phyloP scores from a whole-genome alignment of 345 rosid species.

The Mangifera indica region DNA sequence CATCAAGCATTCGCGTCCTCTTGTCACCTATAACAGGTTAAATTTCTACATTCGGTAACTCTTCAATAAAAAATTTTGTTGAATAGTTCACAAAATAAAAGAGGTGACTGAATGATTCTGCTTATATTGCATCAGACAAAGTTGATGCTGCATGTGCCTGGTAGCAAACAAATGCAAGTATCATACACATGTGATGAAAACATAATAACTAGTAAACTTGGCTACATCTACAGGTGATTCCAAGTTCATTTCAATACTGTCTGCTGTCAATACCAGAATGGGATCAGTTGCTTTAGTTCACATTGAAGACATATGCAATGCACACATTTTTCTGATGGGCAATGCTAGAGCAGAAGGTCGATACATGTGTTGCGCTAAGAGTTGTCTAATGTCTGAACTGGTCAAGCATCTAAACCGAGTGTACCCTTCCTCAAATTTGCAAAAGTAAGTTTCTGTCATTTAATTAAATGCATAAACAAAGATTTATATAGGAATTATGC shows the following conservation, averaged over 20 bases:
- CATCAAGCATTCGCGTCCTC: constrained; percentile 75
- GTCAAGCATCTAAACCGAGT: constrained; percentile 35
- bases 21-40: constrained; percentile 73
- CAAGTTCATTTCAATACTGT: constrained; percentile 49
- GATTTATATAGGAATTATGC: not conserved
- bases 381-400: constrained; percentile 45
- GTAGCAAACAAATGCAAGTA: not conserved
- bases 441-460: constrained; percentile 26
- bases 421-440: constrained; percentile 28
- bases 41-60: not conserved
- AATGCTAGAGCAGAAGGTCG: constrained; percentile 50
- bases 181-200: not conserved
- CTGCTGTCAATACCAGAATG: constrained; percentile 70
- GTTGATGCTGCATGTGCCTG: not conserved
- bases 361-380: constrained; percentile 57
- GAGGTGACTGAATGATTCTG: not conserved
- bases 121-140: not conserved
- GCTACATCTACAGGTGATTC: constrained; percentile 47
- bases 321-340: constrained; percentile 74
- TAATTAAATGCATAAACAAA: not conserved
- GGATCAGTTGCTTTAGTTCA: constrained; percentile 78
- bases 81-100: not conserved
- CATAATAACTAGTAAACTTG: not conserved
- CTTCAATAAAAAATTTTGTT: not conserved
- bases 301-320: constrained; percentile 70